Evolutionary conservation across 1,284 basidiomycete species (phyloP), one percentile per base, ranked within the genome.

Genomic region (Cryptococcus hybrid): DNA sequence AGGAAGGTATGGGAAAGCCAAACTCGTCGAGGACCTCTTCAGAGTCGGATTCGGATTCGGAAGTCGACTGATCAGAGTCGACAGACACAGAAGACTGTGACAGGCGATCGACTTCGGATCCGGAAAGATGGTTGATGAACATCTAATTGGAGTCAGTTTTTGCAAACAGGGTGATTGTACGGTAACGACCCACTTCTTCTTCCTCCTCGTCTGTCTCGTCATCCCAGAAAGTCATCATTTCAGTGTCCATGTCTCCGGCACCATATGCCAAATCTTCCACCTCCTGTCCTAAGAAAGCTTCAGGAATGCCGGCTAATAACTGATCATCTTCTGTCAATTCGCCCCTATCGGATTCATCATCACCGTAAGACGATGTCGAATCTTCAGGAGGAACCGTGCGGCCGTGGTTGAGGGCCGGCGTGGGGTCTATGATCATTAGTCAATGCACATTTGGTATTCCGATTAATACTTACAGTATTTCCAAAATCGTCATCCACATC

Each of bases 211-310:
- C 61, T 44, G 62, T 51, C 13, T 12, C 34, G 12, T 36, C 40
- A 1, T 57, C 51, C 56, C 57, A 58, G 18, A 49, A 61, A 15
- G 43, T 35, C 43, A 36, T 46, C 43, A 42, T 51, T 15, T 53
- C 54, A 35, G 47, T 48, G 38, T 72, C 69, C 30, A 67, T 48
- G 30, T 68, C 64, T 24, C 69, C 72, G 0, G 67, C 71, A 30
- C 75, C 75, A 52, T 76, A 76, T 7, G 65, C 68, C 45, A 76
- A 64, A 65, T 76, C 75, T 54, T 76, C 75, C 34, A 76, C 66
- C 47, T 74, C 72, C 47, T 76, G 73, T 7, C 75, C 74, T 4
- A 67, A 66, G 50, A 73, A 71, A 3, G 68, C 69, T 34, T 70
- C 68, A 0, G 72, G 74, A 18, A 76, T 55, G 24, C 67, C 64